Base-by-base conservation (phyloP, 495 filamentous ascomycete species). In the Recurvomyces mirabilis region DNA sequence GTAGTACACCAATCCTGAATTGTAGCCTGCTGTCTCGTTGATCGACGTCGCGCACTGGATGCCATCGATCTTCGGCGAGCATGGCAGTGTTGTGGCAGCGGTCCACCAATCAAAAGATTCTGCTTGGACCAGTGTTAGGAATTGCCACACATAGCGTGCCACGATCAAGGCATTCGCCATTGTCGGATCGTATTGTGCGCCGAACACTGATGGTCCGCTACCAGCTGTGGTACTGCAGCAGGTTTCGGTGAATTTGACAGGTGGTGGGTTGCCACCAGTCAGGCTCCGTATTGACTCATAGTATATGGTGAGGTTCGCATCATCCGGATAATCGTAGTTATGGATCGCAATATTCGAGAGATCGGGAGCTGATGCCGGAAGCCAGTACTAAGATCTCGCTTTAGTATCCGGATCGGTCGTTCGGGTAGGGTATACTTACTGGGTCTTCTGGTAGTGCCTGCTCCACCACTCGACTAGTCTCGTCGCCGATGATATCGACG, bases 81-180 rank as follows among this genome's bases (percentile, higher is more conserved):
- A 51, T 3, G 47, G 47, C 22, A 51, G 20, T 21, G 42, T 29
- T 6, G 47, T 26, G n/a, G 43, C 47, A 15, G 47, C 47, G 1
- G 47, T 51, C 47, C 47, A 51, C 47, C 47, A 46, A 29, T 51
- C 47, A 25, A 51, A 51, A 11, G 30, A 38, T 21, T 45, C 21
- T 6, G 47, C 41, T 19, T 51, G 41, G 5, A 40, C 47, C 21
- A 51, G 38, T 5, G 47, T 51, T 7, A 51, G 42, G 33, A 47
- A 51, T 25, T 51, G 47, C 47, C 47, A 51, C 10, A 51, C 42
- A 22, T 51, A 51, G 3, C 47, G 41, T 3, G 47, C 47, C 10
- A 51, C 47, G 20, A 51, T 51, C 5, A 51, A 34, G 10, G 47
- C 47, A 28, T 51, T 51, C 9, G 33, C 29, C 47, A 51, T 51